phyloP scores from a whole-genome alignment of 345 rosid species.

The Linum usitatissimum region DNA sequence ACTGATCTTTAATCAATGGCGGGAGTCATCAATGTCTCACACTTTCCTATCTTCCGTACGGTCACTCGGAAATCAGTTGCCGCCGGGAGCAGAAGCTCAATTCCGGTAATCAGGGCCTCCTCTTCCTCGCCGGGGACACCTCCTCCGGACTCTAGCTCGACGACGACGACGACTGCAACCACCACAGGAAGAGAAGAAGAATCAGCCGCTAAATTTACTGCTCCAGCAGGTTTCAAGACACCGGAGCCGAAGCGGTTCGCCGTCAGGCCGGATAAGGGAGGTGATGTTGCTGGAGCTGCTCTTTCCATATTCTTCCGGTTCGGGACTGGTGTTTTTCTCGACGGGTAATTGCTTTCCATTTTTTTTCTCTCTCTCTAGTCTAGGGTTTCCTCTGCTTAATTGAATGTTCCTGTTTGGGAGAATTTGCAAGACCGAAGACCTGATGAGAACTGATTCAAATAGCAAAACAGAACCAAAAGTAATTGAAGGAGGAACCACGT shows the following conservation, averaged over 20 bases:
- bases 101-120: conserved; percentile 19
- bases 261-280: conserved; percentile 43
- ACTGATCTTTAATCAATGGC: conserved; percentile 28
- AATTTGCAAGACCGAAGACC: no score
- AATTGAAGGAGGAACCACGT: no score
- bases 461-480: no score
- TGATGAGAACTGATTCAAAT: no score
- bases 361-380: background rate
- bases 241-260: conserved; percentile 64
- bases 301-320: conserved; percentile 57
- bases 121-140: conserved; percentile 34
- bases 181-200: conserved; percentile 22
- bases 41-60: conserved; percentile 25
- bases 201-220: conserved; percentile 21
- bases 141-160: conserved; percentile 27
- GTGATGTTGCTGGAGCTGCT: conserved; percentile 58
- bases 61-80: conserved; percentile 6
- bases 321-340: conserved; percentile 70
- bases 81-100: background rate
- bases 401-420: no score
- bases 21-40: conserved; percentile 40
- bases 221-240: conserved; percentile 56
- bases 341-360: conserved; percentile 36
- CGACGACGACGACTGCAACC: conserved; percentile 16
- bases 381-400: background rate